A percentile compares a stretch with the other conserved stretches of the same genome.
phyloP scores from a whole-genome alignment of 2,329 filamentous ascomycete species.

The Phoma sp. region DNA sequence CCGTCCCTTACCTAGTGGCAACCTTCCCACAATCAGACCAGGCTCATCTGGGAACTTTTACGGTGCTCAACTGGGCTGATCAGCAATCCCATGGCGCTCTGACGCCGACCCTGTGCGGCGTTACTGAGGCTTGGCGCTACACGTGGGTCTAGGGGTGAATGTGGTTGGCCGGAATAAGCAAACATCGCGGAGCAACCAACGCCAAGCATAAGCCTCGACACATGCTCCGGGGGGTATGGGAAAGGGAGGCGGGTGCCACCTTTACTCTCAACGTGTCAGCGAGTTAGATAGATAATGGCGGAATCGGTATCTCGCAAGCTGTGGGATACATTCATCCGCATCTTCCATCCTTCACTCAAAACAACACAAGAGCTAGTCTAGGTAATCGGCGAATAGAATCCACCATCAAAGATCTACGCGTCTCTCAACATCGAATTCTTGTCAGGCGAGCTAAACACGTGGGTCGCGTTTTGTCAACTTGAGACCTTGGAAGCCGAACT shows the following conservation, averaged over 20 bases:
- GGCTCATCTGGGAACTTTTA: background rate
- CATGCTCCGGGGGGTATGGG: conserved; percentile 2
- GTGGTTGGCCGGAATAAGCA: conserved; percentile 13
- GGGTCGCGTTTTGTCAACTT: background rate
- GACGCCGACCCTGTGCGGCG: conserved; percentile 9
- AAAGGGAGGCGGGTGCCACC: conserved; percentile 10
- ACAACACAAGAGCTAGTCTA: conserved; percentile 3
- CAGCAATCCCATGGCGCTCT: conserved; percentile 8
- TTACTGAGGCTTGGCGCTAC: conserved; percentile 17
- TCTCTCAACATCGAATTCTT: conserved; percentile 2
- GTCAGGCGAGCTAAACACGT: conserved; percentile 2
- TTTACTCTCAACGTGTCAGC: conserved; percentile 12
- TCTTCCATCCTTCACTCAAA: background rate
- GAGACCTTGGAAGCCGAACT: background rate
- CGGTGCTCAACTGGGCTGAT: conserved; percentile 15
- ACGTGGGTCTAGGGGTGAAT: conserved; percentile 14
- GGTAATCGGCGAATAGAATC: background rate
- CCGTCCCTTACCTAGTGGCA: conserved; percentile 1
- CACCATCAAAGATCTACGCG: background rate
- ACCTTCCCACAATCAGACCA: conserved; percentile 4
- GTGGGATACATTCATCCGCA: background rate
- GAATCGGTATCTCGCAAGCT: conserved; percentile 1
- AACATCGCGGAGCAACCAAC: conserved; percentile 7
- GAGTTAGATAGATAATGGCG: conserved; percentile 4
- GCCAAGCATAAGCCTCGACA: conserved; percentile 15